Conservation (phyloP, 2,329 filamentous ascomycete genomes). For the Xylariomycetidae sp. region DNA sequence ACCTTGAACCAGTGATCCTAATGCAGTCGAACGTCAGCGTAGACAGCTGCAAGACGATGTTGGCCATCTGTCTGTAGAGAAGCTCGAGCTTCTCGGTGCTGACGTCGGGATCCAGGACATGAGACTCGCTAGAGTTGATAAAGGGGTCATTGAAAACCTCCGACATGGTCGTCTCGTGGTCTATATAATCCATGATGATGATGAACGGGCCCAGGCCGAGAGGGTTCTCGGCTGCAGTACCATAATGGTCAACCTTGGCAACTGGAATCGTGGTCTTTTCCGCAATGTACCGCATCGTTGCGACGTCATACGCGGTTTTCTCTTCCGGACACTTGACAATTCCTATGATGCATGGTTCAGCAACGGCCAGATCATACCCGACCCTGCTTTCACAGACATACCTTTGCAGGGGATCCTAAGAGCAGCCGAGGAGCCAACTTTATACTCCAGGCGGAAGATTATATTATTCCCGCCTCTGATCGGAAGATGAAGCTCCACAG, state of each 20-base stretch:
- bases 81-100: conserved; percentile 25
- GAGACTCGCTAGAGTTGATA: conserved; percentile 18
- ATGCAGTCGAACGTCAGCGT: conserved; percentile 30
- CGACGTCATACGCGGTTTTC: conserved; percentile 31
- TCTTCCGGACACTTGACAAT: conserved; percentile 27
- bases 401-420: conserved; percentile 26
- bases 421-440: conserved; percentile 25
- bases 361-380: no score
- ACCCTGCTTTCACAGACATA: not conserved
- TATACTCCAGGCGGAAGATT: conserved; percentile 27
- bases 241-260: conserved; percentile 27
- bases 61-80: conserved; percentile 36
- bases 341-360: no score
- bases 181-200: conserved; percentile 26
- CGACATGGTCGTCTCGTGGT: no score
- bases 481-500: conserved; percentile 16
- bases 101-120: conserved; percentile 30
- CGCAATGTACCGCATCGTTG: conserved; percentile 28
- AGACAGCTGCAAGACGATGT: conserved; percentile 34
- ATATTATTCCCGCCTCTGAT: conserved; percentile 27
- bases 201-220: conserved; percentile 31
- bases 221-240: conserved; percentile 26
- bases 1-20: conserved; percentile 30
- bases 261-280: conserved; percentile 30
- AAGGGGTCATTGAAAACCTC: conserved; percentile 21